A percentile compares a stretch with the other conserved stretches of the same genome.
phyloP scores from a whole-genome alignment of 2,329 filamentous ascomycete species.

The Alternaria triticimaculans region DNA sequence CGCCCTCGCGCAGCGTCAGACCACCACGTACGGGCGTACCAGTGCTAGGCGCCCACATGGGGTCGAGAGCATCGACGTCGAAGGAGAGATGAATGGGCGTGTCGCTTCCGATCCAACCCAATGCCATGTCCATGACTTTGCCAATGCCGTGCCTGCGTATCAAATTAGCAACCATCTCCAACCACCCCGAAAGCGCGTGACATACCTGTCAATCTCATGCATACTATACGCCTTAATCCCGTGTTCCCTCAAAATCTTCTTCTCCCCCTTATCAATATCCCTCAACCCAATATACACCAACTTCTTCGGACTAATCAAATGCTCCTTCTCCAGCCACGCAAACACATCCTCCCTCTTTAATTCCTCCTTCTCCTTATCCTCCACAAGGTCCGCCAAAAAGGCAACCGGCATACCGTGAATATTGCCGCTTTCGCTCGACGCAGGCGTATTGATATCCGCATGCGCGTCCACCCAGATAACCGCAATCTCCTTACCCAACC shows the following conservation, averaged over 20 bases:
- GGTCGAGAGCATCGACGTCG: slow-evolving; percentile 95
- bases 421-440: slow-evolving; percentile 88
- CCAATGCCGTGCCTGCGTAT: slow-evolving; percentile 95
- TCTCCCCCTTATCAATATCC: slow-evolving; percentile 93
- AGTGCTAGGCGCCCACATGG: slow-evolving; percentile 94
- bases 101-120: slow-evolving; percentile 91
- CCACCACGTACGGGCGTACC: slow-evolving; percentile 94
- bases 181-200: not conserved
- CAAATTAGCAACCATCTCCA: not conserved
- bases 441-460: slow-evolving; percentile 95
- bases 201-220: slow-evolving; percentile 93
- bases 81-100: slow-evolving; percentile 97
- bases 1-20: slow-evolving; percentile 90
- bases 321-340: slow-evolving; percentile 83
- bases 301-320: slow-evolving; percentile 76
- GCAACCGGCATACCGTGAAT: slow-evolving; percentile 98
- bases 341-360: slow-evolving; percentile 72
- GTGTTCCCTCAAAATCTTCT: slow-evolving; percentile 85
- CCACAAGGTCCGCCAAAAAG: slow-evolving; percentile 86
- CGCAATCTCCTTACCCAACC: slow-evolving; percentile 81
- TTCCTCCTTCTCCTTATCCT: slow-evolving; percentile 76
- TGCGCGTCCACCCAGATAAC: slow-evolving; percentile 99
- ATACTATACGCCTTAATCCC: slow-evolving; percentile 97
- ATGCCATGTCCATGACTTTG: slow-evolving; percentile 96
- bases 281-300: slow-evolving; percentile 95